Percentiles rank a stretch among this genome's conserved stretches.
Conservation (phyloP, 2,329 filamentous ascomycete species). For the Monilinia vaccinii-corymbosi region DNA sequence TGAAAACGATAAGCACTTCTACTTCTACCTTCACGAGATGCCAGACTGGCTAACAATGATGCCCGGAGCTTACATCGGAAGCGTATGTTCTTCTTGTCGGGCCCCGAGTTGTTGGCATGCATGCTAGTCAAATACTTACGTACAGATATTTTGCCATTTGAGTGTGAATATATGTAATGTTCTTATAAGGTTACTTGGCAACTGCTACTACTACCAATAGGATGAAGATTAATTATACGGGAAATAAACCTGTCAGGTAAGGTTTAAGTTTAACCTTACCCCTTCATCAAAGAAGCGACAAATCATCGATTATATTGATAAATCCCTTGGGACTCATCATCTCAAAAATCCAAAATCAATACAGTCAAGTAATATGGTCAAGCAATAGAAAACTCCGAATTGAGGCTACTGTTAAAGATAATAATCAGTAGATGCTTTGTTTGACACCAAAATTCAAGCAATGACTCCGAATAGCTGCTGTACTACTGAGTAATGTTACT, state of each 20-base stretch:
- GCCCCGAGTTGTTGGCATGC: not conserved
- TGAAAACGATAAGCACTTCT: not conserved
- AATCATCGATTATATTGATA: not conserved
- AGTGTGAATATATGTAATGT: not conserved
- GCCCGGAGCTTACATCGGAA: not conserved
- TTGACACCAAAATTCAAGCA: not conserved
- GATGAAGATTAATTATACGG: not conserved
- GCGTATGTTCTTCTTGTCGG: not conserved
- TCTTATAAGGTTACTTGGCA: not conserved
- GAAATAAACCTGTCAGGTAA: not conserved
- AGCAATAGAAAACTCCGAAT: not conserved
- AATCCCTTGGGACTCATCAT: not conserved
- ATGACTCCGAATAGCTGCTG: not conserved
- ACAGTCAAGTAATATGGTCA: not conserved
- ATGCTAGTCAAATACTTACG: not conserved
- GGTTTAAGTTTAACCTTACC: not conserved
- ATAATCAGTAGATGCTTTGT: not conserved
- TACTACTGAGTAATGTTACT: too few species aligned
- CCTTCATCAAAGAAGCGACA: not conserved
- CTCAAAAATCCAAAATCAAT: not conserved
- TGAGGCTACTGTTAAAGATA: not conserved
- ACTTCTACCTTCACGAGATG: too few species aligned
- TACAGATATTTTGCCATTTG: too few species aligned
- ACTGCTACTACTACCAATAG: too few species aligned
- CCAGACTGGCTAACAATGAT: not conserved